Base-by-base conservation (phyloP, 2,329 filamentous ascomycete species). In the Botrytis hyacinthi region DNA sequence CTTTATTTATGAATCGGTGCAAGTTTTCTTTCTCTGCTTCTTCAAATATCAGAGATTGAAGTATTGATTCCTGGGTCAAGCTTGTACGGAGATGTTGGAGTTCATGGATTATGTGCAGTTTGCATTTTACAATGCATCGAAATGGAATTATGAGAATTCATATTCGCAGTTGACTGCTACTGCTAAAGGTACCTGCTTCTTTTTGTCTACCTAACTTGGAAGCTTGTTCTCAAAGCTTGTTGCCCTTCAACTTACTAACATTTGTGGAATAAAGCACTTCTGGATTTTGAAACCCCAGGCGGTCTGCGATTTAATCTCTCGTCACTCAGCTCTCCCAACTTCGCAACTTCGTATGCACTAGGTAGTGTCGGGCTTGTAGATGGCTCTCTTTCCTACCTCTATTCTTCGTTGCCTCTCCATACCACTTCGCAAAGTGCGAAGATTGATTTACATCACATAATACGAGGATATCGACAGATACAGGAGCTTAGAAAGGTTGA, bases 101-200 rank as follows among this genome's bases (percentile, higher is more conserved):
- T 98, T 97, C 86, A 97, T 98, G 93, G 94, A 97, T 84, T 95
- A 97, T 86, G 92, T 98, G 85, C 94, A 97, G 84, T 89, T 92
- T 84, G 93, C 93, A 80, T 98, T 97, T 84, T 93, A 94, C 82
- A 88, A 92, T 81, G 91, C 92, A 73, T 95, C 94, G 63, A 89
- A 92, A 82, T 98, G 95, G 95, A 93, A 95, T 81, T 87, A 90
- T 80, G 94, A 98, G 85, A 97, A 97, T 83, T 96, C 93, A 75
- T 98, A 98, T 84, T 91, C 93, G 78, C 90, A 91, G 77, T 86
- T 98, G 80, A 97, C 94, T 78, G 90, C 92, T 73, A 97, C 94
- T 6, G 90, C 93, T 66, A 89, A 94, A 85, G 93, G 92, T 93
- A 42, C 18, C 9, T 40, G n/a, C 51, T 10, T 29, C 40, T 40